A percentile compares a stretch with the other conserved stretches of the same genome.
These are phyloP conservation scores for Limtongozyma cylindracea DNA, from an alignment of 805 yeast genomes.

Conservation along the genomic window DNA sequence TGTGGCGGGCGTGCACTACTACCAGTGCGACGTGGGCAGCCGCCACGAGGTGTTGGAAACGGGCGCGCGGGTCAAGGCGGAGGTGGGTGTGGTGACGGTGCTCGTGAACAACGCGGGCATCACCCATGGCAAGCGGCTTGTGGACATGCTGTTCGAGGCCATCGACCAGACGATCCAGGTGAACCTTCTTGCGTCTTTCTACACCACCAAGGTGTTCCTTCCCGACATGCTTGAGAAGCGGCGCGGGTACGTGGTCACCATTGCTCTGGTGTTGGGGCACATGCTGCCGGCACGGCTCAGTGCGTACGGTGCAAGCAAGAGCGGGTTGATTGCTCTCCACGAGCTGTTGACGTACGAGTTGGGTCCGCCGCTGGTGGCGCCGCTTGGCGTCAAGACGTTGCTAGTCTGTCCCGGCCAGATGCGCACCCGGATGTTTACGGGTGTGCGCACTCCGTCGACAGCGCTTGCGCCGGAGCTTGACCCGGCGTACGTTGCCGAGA, in stretches of 20 bases:
- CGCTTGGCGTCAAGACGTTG: slow-evolving; percentile 38
- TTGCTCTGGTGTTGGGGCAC: slow-evolving; percentile 70
- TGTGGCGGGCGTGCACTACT: slow-evolving; percentile 21
- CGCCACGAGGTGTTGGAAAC: slow-evolving; percentile 14
- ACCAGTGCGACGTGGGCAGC: slow-evolving; percentile 46
- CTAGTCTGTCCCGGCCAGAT: slow-evolving; percentile 78
- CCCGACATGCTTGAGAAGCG: slow-evolving; percentile 38
- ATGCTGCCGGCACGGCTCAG: slow-evolving; percentile 63
- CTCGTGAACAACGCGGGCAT: slow-evolving; percentile 77
- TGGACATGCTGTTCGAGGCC: slow-evolving; percentile 27
- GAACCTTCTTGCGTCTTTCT: slow-evolving; percentile 46
- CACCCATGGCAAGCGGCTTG: slow-evolving; percentile 26
- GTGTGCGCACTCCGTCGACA: slow-evolving; percentile 48
- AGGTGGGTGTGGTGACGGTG: slow-evolving; percentile 35
- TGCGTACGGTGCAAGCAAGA: slow-evolving; percentile 78
- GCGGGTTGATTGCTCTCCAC: slow-evolving; percentile 67
- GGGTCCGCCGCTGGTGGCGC: slow-evolving; percentile 20
- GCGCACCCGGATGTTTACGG: slow-evolving; percentile 46
- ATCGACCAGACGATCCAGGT: slow-evolving; percentile 38
- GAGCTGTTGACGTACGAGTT: slow-evolving; percentile 55
- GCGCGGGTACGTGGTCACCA: slow-evolving; percentile 57
- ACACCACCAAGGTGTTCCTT: slow-evolving; percentile 41
- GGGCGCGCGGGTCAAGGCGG: slow-evolving; percentile 13
- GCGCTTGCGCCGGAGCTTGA: slow-evolving; percentile 66
- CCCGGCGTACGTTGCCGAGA: slow-evolving; percentile 35